A percentile compares a stretch with the other conserved stretches of the same genome.
These are phyloP conservation scores for Tieghemostelium lacteum DNA, from an alignment of 78 protist genomes.

Conservation along the genomic window DNA sequence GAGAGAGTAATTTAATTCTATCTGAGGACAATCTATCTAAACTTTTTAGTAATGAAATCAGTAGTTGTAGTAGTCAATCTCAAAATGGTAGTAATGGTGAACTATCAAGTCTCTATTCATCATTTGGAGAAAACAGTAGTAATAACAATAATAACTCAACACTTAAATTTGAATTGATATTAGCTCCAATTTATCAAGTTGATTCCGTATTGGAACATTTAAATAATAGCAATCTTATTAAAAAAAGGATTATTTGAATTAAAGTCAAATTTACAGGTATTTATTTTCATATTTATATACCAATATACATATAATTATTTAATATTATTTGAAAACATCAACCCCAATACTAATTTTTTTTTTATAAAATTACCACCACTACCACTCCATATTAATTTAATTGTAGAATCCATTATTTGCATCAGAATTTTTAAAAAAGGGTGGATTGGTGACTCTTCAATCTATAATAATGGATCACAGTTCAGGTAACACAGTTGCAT, in stretches of 20 bases:
- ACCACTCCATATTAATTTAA: neutral
- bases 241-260: slow-evolving; percentile 46
- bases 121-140: too few relatives aligned
- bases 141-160: too few relatives aligned
- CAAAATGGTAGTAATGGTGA: too few relatives aligned
- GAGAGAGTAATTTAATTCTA: too few relatives aligned
- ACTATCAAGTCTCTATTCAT: too few relatives aligned
- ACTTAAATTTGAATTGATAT: slow-evolving; percentile 12
- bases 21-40: too few relatives aligned
- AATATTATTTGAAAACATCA: neutral
- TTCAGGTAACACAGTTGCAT: slow-evolving; percentile 38
- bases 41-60: too few relatives aligned
- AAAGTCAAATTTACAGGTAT: slow-evolving; percentile 33
- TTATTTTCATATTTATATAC: neutral
- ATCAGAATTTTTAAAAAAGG: slow-evolving; percentile 36
- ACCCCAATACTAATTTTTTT: neutral
- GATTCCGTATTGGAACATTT: slow-evolving; percentile 13
- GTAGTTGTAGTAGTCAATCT: too few relatives aligned
- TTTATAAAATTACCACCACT: neutral
- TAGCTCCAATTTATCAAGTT: slow-evolving; percentile 57
- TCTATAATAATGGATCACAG: slow-evolving; percentile 26
- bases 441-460: slow-evolving; percentile 38
- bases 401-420: slow-evolving; percentile 30
- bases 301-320: neutral
- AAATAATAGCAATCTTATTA: neutral